phyloP scores from a whole-genome alignment of 441 rosid genomes.

The Geranium incanum region DNA sequence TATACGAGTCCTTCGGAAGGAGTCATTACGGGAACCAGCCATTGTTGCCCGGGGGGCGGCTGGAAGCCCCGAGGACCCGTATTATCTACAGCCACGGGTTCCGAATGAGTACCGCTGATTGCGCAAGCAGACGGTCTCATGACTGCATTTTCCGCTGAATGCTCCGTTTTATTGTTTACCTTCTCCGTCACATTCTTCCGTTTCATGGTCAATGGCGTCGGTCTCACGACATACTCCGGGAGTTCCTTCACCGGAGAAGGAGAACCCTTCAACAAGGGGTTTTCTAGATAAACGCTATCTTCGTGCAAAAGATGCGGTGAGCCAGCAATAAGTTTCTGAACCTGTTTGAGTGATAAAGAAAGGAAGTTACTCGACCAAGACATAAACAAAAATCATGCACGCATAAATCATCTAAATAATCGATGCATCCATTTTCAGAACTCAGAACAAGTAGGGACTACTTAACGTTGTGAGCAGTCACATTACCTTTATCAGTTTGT shows the following conservation, averaged over 20 bases:
- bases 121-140: slow-evolving; percentile 40
- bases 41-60: slow-evolving; percentile 52
- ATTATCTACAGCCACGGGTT: slow-evolving; percentile 15
- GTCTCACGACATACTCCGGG: slow-evolving; percentile 36
- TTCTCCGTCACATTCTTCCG: slow-evolving; percentile 29
- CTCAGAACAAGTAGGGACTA: slow-evolving; percentile 3
- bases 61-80: slow-evolving; percentile 40
- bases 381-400: neutral
- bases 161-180: slow-evolving; percentile 39
- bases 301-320: slow-evolving; percentile 62
- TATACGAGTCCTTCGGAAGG: slow-evolving; percentile 80
- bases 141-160: slow-evolving; percentile 55
- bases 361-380: neutral
- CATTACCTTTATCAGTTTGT: slow-evolving; percentile 77
- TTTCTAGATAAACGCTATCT: slow-evolving; percentile 33
- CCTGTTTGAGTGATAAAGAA: slow-evolving; percentile 36
- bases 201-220: slow-evolving; percentile 30
- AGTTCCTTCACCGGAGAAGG: slow-evolving; percentile 39
- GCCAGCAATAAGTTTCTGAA: slow-evolving; percentile 65
- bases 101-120: slow-evolving; percentile 22
- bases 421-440: slow-evolving; percentile 10
- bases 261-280: slow-evolving; percentile 35
- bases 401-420: neutral
- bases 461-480: slow-evolving; percentile 2
- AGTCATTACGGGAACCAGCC: slow-evolving; percentile 84